Evolutionary conservation across 2,329 filamentous ascomycete genomes (phyloP).

Genomic region (Penicillium sp.): DNA sequence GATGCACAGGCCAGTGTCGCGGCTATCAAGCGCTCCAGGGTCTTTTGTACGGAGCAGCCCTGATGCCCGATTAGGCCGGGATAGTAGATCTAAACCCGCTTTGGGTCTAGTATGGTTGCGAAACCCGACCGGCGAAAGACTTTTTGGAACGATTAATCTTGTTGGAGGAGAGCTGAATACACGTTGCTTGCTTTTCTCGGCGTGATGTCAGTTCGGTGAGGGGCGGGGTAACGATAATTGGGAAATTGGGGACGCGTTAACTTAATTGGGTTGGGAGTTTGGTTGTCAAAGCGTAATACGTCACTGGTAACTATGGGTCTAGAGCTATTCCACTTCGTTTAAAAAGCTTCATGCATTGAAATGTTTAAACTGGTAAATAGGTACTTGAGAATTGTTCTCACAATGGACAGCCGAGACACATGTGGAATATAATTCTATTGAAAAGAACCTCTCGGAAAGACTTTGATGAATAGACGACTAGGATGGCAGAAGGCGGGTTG

Average conservation of each 20-base stretch:
- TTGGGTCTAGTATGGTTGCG: not conserved
- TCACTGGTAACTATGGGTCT: not conserved
- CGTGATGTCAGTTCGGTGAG: not conserved
- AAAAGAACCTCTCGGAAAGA: no score
- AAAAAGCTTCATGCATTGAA: no score
- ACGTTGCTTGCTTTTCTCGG: not conserved
- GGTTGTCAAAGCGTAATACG: constrained; percentile 2
- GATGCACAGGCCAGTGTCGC: constrained; percentile 1
- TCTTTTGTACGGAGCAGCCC: not conserved
- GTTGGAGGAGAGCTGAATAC: not conserved
- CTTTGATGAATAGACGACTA: no score
- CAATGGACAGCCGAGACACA: no score
- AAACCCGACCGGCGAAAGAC: not conserved
- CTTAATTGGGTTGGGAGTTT: not conserved
- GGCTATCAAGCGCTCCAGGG: not conserved
- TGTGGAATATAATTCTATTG: no score
- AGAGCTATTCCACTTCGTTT: not conserved
- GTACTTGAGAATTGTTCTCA: no score
- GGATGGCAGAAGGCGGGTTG: no score
- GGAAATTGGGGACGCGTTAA: not conserved
- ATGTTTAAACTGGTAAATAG: no score
- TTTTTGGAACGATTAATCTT: not conserved
- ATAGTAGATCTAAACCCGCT: constrained; percentile 1
- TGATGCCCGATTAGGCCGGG: not conserved
- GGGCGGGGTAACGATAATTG: not conserved